Conservation (phyloP, 1,139 yeast genomes). For the Candida sp. region DNA sequence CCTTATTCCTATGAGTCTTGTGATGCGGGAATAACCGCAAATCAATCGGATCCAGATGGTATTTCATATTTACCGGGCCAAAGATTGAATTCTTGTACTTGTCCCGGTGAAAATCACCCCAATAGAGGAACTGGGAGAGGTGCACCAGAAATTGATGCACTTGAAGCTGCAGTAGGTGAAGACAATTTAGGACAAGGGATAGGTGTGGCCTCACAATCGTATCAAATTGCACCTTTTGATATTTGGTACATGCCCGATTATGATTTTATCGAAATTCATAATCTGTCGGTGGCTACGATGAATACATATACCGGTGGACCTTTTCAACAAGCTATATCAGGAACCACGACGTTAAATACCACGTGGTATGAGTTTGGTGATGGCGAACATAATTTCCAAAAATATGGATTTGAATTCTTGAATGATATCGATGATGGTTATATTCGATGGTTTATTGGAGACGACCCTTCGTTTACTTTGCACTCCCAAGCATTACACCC, state of each 20-base stretch:
- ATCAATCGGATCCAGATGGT: constrained; percentile 82
- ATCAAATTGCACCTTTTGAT: constrained; percentile 83
- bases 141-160: constrained; percentile 84
- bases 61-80: constrained; percentile 79
- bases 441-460: constrained; percentile 79
- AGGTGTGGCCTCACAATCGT: constrained; percentile 78
- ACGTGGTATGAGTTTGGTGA: constrained; percentile 73
- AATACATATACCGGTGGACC: constrained; percentile 84
- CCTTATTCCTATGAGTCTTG: constrained; percentile 81
- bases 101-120: constrained; percentile 77
- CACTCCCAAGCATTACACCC: constrained; percentile 67
- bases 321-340: constrained; percentile 81
- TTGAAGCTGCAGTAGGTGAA: constrained; percentile 69
- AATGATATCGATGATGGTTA: constrained; percentile 69
- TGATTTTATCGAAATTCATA: constrained; percentile 62
- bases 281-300: constrained; percentile 60
- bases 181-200: constrained; percentile 26
- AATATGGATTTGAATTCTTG: constrained; percentile 72
- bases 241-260: constrained; percentile 86
- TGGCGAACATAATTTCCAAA: constrained; percentile 52
- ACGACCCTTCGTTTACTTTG: constrained; percentile 60
- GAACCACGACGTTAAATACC: constrained; percentile 62
- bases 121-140: constrained; percentile 80
- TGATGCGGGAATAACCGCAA: constrained; percentile 89
- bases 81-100: constrained; percentile 63